These are phyloP conservation scores for Penicillium verhagenii DNA, from an alignment of 495 filamentous ascomycete genomes.

Conservation along the genomic window DNA sequence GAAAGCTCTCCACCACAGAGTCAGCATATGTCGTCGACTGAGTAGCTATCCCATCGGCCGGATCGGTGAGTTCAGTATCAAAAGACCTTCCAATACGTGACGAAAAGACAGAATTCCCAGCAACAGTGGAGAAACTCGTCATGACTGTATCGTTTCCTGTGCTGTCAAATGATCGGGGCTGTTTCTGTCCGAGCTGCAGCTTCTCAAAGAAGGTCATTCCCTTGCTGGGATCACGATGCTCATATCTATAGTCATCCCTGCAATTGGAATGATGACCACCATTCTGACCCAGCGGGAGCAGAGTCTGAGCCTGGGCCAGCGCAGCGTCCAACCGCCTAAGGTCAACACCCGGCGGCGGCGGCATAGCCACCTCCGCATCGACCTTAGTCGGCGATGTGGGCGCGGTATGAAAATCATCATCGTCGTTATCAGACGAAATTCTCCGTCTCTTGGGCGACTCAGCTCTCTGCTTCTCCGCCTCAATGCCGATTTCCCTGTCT, in stretches of 20 bases:
- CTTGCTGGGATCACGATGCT: background rate
- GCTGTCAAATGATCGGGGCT: background rate
- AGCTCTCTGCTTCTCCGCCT: background rate
- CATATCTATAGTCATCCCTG: background rate
- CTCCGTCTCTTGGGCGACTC: constrained; percentile 25
- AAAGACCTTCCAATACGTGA: constrained; percentile 25
- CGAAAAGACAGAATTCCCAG: constrained; percentile 18
- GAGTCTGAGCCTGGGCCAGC: background rate
- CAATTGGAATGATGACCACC: background rate
- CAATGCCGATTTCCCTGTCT: background rate
- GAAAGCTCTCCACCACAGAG: constrained; percentile 23
- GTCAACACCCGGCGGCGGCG: background rate
- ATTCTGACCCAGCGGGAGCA: background rate
- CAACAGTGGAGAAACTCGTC: constrained; percentile 28
- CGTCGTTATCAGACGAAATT: constrained; percentile 20
- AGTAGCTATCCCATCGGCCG: constrained; percentile 8
- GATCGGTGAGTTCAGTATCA: constrained; percentile 33
- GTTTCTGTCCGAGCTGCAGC: background rate
- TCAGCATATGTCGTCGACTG: constrained; percentile 33
- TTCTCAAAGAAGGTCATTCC: background rate
- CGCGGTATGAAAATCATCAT: constrained; percentile 41
- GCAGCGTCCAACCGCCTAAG: background rate
- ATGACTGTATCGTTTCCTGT: background rate
- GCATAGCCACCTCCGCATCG: background rate
- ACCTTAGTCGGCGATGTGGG: constrained; percentile 37